Conservation (phyloP, 768 basidiomycete genomes). For the Rhodotorula sphaerocarpa region DNA sequence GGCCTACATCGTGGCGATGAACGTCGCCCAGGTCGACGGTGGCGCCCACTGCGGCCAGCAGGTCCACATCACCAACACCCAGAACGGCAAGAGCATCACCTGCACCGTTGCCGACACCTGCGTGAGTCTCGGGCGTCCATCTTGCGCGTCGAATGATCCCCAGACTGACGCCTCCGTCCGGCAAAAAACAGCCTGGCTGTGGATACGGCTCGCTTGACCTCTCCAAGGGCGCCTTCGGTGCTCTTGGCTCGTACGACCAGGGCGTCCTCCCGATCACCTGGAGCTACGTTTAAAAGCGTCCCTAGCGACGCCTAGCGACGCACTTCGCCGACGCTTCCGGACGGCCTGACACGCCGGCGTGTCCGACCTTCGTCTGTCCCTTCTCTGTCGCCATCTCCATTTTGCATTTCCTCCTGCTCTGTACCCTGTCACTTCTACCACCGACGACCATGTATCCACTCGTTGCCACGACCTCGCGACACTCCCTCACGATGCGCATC, state of each 20-base stretch:
- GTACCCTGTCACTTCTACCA: too few relatives aligned
- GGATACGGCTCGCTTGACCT: conserved; percentile 54
- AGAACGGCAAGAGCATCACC: conserved; percentile 2
- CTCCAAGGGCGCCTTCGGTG: conserved; percentile 54
- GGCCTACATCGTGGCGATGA: neutral
- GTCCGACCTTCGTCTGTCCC: neutral
- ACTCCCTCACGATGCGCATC: too few relatives aligned
- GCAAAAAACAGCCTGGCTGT: conserved; percentile 10
- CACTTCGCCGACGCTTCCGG: too few relatives aligned
- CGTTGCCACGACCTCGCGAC: too few relatives aligned
- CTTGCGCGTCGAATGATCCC: too few relatives aligned
- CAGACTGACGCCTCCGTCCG: too few relatives aligned
- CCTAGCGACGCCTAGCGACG: too few relatives aligned
- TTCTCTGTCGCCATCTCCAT: neutral
- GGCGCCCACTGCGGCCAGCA: conserved; percentile 10
- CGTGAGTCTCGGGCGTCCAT: neutral
- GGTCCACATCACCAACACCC: conserved; percentile 14
- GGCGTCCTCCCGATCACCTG: conserved; percentile 53
- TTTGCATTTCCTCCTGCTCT: too few relatives aligned
- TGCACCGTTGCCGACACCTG: conserved; percentile 3
- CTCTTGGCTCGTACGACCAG: conserved; percentile 48
- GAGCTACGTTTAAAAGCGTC: too few relatives aligned
- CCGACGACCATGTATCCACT: too few relatives aligned
- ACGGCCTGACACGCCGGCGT: neutral
- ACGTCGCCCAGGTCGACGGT: neutral